Evolutionary conservation across 768 basidiomycete genomes (phyloP).

Genomic region (Mrakia frigida): DNA sequence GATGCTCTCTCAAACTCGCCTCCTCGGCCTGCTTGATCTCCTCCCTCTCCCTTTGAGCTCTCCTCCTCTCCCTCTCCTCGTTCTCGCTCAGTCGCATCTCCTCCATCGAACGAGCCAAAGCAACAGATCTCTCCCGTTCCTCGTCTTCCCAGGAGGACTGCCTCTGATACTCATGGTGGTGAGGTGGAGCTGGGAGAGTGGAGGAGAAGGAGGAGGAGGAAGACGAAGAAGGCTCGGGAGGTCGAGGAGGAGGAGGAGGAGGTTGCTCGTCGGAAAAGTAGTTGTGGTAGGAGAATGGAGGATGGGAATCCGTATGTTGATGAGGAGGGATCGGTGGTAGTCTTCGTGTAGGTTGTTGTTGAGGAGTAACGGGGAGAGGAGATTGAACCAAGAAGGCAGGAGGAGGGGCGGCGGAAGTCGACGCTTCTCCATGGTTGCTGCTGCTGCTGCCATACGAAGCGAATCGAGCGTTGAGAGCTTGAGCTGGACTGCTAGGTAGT

Average conservation of each 20-base stretch:
- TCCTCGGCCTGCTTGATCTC: neutral
- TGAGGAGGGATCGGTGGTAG: neutral
- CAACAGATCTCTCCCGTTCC: neutral
- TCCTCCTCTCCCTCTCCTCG: neutral
- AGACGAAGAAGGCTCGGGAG: neutral
- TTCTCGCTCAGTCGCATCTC: conserved; percentile 10
- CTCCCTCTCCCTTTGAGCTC: conserved; percentile 8
- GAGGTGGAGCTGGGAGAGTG: neutral
- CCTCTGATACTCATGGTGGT: neutral
- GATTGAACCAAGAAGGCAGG: neutral
- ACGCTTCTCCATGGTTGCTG: neutral
- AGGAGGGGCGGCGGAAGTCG: neutral
- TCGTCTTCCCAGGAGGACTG: neutral
- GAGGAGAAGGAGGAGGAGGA: neutral
- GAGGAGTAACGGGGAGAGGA: too few relatives aligned
- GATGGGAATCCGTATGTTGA: neutral
- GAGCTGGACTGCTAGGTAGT: neutral
- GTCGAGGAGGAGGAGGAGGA: neutral
- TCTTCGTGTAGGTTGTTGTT: too few relatives aligned
- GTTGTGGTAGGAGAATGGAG: neutral
- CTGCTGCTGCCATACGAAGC: too few relatives aligned
- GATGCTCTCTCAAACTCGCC: neutral
- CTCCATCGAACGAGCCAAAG: neutral
- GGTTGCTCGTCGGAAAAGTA: neutral
- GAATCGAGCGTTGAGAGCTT: conserved; percentile 11